Conservation (phyloP, 768 basidiomycete genomes). For the Russula lepida region DNA sequence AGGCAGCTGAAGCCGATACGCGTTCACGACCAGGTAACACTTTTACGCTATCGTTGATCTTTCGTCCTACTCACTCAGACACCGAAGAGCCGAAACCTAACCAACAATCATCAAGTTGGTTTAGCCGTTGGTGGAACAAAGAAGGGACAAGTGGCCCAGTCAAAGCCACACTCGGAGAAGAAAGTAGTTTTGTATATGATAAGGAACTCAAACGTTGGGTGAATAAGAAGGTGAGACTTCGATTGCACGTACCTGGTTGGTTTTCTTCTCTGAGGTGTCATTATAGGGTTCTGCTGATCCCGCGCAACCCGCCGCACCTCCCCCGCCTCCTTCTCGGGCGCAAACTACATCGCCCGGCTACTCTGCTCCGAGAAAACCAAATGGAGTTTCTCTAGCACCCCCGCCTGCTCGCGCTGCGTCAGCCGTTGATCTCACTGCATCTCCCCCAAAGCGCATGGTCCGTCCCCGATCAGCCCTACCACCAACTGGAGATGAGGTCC, state of each 20-base stretch:
- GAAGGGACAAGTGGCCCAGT: slow-evolving; percentile 61
- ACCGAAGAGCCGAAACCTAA: slow-evolving; percentile 17
- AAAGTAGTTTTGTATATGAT: slow-evolving; percentile 87
- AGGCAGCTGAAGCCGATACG: slow-evolving; percentile 14
- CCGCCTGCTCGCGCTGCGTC: slow-evolving; percentile 52
- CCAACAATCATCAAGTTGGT: slow-evolving; percentile 52
- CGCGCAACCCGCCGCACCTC: slow-evolving; percentile 45
- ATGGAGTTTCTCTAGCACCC: slow-evolving; percentile 29
- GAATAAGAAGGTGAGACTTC: slow-evolving; percentile 70
- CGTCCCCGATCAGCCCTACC: slow-evolving; percentile 60
- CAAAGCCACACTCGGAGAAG: slow-evolving; percentile 88
- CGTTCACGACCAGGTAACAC: slow-evolving; percentile 30
- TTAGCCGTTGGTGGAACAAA: slow-evolving; percentile 75
- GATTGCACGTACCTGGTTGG: not conserved
- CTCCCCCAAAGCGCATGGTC: slow-evolving; percentile 43
- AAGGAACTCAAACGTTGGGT: slow-evolving; percentile 95
- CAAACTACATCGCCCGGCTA: slow-evolving; percentile 79
- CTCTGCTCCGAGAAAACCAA: slow-evolving; percentile 32
- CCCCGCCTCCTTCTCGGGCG: slow-evolving; percentile 75
- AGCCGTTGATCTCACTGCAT: slow-evolving; percentile 49
- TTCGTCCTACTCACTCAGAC: not conserved
- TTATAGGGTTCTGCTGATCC: slow-evolving; percentile 46
- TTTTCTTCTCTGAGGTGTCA: not conserved
- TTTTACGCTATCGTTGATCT: not conserved
- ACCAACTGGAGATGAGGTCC: slow-evolving; percentile 32